Percentiles rank a stretch among this genome's conserved stretches.
phyloP scores from a whole-genome alignment of 345 rosid species.

The Hibiscus mutabilis region DNA sequence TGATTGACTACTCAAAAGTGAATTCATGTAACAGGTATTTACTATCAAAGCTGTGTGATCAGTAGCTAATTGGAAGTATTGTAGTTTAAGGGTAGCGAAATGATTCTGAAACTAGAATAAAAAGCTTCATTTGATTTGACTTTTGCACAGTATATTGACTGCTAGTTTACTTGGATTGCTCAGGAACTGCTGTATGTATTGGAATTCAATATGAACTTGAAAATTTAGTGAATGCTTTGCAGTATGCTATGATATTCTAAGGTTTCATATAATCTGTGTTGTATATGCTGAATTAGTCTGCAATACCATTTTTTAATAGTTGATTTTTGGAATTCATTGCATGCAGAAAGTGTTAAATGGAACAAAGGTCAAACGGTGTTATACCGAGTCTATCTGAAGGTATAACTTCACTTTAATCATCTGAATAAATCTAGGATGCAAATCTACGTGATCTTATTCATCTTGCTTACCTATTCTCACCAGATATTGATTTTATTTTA shows the following conservation, averaged over 20 bases:
- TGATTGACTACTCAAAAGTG: constrained; percentile 3
- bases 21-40: background rate
- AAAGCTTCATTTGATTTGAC: background rate
- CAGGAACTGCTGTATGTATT: background rate
- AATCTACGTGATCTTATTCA: background rate
- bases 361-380: constrained; percentile 26
- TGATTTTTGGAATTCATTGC: background rate
- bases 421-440: background rate
- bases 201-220: constrained; percentile 1
- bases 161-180: too few relatives aligned
- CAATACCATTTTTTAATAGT: background rate
- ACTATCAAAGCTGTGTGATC: background rate
- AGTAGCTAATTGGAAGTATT: background rate
- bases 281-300: constrained; percentile 2
- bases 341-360: constrained; percentile 41
- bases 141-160: too few relatives aligned
- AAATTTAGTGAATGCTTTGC: background rate
- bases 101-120: background rate
- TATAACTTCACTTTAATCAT: constrained; percentile 13
- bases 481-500: background rate
- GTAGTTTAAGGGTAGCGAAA: background rate
- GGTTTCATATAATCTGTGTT: background rate
- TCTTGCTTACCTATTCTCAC: background rate
- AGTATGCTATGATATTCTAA: background rate
- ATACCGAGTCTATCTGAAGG: constrained; percentile 26